phyloP scores from a whole-genome alignment of 2,329 filamentous ascomycete species.

The Aspergillus fumigatiaffinis region DNA sequence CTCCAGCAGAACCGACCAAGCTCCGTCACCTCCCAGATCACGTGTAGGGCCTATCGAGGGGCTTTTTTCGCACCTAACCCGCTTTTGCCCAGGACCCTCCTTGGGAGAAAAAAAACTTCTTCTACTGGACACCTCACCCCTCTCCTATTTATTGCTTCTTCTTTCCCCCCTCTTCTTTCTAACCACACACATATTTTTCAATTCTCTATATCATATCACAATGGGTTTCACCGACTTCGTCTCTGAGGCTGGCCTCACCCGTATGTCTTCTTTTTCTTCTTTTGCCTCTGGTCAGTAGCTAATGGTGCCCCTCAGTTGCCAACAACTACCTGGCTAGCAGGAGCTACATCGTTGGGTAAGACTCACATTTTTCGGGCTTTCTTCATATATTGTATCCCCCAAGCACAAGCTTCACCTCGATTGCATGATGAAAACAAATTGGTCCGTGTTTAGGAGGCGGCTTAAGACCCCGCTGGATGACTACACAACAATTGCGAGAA shows the following conservation, averaged over 20 bases:
- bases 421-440: constrained; percentile 76
- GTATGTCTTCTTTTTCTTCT: constrained; percentile 42
- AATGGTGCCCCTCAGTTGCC: constrained; percentile 38
- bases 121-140: constrained; percentile 28
- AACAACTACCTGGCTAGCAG: constrained; percentile 53
- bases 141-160: constrained; percentile 21
- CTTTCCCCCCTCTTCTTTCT: constrained; percentile 16
- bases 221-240: constrained; percentile 68
- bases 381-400: constrained; percentile 7
- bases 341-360: constrained; percentile 81
- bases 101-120: constrained; percentile 24
- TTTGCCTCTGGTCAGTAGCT: constrained; percentile 21
- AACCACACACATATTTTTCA: constrained; percentile 17
- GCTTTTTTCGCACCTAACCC: constrained; percentile 15
- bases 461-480: constrained; percentile 86
- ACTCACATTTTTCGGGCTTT: constrained; percentile 21
- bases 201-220: constrained; percentile 27
- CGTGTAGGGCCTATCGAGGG: constrained; percentile 25
- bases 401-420: constrained; percentile 13
- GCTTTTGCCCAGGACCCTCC: constrained; percentile 11
- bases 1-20: constrained; percentile 16
- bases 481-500: constrained; percentile 67
- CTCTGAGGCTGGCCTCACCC: constrained; percentile 58
- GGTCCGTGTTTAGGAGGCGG: constrained; percentile 95
- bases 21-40: constrained; percentile 28